Percentiles rank a stretch among this genome's conserved stretches.
Conservation (phyloP, 2,329 filamentous ascomycete genomes). For the Ceratocystis variospora region DNA sequence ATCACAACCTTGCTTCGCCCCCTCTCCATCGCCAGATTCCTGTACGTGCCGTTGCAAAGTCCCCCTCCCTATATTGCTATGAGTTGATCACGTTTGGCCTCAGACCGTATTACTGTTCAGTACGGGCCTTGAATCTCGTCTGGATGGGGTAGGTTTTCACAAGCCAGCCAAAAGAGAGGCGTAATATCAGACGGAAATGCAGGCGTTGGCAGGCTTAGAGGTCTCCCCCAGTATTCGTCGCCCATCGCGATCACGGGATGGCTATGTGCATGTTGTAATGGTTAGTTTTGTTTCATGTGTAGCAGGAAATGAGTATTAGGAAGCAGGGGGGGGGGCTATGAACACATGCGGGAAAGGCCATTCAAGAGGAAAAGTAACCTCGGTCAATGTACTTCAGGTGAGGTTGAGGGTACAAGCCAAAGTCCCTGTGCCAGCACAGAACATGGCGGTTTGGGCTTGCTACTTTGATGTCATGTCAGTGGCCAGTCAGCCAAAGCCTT, state of each 20-base stretch:
- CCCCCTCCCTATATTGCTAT: neutral
- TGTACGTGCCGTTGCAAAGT: neutral
- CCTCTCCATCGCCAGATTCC: neutral
- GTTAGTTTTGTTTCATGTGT: slow-evolving; percentile 4
- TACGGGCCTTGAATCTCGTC: neutral
- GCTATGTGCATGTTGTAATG: neutral
- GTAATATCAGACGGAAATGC: slow-evolving; percentile 1
- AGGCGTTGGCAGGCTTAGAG: neutral
- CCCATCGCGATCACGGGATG: neutral
- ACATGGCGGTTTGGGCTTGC: slow-evolving; percentile 2
- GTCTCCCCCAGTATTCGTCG: neutral
- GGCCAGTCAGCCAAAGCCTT: too few relatives aligned
- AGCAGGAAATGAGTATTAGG: neutral
- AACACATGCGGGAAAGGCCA: neutral
- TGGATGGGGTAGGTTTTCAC: neutral
- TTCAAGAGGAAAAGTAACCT: neutral
- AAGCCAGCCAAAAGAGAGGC: neutral
- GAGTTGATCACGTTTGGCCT: neutral
- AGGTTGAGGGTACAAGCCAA: neutral
- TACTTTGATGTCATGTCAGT: neutral
- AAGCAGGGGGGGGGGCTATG: neutral
- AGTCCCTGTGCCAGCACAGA: neutral
- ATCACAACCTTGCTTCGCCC: slow-evolving; percentile 2
- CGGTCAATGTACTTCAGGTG: neutral
- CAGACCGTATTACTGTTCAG: neutral